Percentiles rank a stretch among this genome's conserved stretches.
These are phyloP conservation scores for Emergomyces orientalis DNA, from an alignment of 2,329 filamentous ascomycete genomes.

Conservation along the genomic window DNA sequence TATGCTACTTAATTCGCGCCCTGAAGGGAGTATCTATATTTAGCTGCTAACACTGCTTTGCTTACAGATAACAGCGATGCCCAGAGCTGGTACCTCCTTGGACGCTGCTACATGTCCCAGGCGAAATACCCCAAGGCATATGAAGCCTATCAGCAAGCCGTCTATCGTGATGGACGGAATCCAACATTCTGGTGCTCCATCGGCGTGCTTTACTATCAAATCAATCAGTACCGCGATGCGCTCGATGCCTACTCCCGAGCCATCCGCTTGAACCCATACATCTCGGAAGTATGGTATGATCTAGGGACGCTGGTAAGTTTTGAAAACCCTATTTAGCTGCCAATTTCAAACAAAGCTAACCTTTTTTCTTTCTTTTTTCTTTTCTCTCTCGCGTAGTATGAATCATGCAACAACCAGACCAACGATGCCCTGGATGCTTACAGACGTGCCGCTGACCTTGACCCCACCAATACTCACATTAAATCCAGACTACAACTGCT, in stretches of 20 bases:
- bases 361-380: too few relatives aligned
- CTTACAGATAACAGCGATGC: slow-evolving; percentile 77
- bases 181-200: slow-evolving; percentile 99
- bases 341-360: neutral
- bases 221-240: slow-evolving; percentile 97
- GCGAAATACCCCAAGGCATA: slow-evolving; percentile 98
- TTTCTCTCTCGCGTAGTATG: slow-evolving; percentile 58
- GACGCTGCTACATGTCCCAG: slow-evolving; percentile 98
- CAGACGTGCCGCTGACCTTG: slow-evolving; percentile 84
- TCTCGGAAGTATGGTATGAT: slow-evolving; percentile 99
- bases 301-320: slow-evolving; percentile 78
- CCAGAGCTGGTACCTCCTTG: slow-evolving; percentile 97
- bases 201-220: slow-evolving; percentile 97
- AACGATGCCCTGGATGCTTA: slow-evolving; percentile 94
- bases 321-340: neutral
- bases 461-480: slow-evolving; percentile 88
- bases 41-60: neutral
- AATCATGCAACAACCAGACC: slow-evolving; percentile 98
- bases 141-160: slow-evolving; percentile 95
- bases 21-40: neutral
- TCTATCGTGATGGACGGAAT: slow-evolving; percentile 94
- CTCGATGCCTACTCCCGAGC: slow-evolving; percentile 95
- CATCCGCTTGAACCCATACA: slow-evolving; percentile 93
- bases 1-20: slow-evolving; percentile 38
- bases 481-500: slow-evolving; percentile 87